Base-by-base conservation (phyloP, 1,284 basidiomycete species). In the Moniliophthora roreri region DNA sequence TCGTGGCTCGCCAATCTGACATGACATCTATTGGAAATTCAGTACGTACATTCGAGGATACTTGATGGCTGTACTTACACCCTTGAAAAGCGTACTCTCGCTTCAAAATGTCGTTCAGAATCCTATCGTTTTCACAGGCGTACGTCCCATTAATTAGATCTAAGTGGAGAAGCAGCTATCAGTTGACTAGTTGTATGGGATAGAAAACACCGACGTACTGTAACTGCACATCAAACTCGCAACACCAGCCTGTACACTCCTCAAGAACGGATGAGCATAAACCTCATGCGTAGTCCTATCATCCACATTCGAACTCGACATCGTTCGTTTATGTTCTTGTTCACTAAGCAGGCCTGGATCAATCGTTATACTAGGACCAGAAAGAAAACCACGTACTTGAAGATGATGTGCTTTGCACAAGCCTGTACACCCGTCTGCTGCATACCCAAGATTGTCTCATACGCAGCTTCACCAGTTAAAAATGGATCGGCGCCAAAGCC, bases 61-160 rank as follows among this genome's bases (percentile, higher is more conserved):
- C 28, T 6, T 11, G 28, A 32, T n/a, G n/a, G n/a, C n/a, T n/a
- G 28, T 11, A 45, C 77, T 62, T 55, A 80, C 77, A 89, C 26
- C 91, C 91, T 67, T 87, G 85, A 77, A 92, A 94, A 3, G 85
- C 87, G 52, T 84, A 81, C 69, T 94, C 89, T 23, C 76, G 73
- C 73, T 95, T 95, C 55, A 95, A 74, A 36, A 93, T 76, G 52
- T 84, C 78, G 70, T 92, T 93, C 64, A 93, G 68, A 24, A 84
- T 76, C 59, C 84, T 79, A 62, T 85, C 77, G 63, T 91, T 92
- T 66, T 91, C 84, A 68, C 91, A 93, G 1, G 90, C 85, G 55
- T 85, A 89, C 0, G 87, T 90, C 24, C 82, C 83, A 67, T 95
- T 94, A 62, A 93, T 73, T 37, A 79, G 63, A 63, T 84, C 80